Base-by-base conservation (phyloP, 2,329 filamentous ascomycete species). In the Byssoonygena ceratinophila region DNA sequence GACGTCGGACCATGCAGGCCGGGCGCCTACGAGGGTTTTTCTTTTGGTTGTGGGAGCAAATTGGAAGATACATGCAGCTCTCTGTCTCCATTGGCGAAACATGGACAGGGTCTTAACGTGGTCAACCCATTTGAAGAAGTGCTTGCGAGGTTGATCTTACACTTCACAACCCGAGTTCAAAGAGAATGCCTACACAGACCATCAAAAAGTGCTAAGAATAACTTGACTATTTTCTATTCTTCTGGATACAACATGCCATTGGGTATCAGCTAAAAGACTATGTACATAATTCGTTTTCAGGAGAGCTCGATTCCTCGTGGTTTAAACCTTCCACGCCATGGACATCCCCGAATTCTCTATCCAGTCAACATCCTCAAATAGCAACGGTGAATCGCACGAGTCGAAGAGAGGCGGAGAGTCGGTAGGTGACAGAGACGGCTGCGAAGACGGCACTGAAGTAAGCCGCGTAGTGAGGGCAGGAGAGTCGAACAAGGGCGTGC, bases 301-400 rank as follows among this genome's bases (percentile, higher is more conserved):
- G 37, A 40, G 9, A 16, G 18, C 37, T 39, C 37, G 2, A 2
- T 6, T 34, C 22, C 46, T 23, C 45, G 25, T 12, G 20, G 18
- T 20, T 31, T 47, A 37, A 16, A 48, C 46, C 4, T 27, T 48
- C 47, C 47, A 32, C 12, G 40, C 27, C 25, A 51, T 4, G 14
- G 40, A 47, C 40, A 55, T 14, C 16, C 50, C 53, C 37, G 55
- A 32, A 43, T 40, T 58, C 16, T 56, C 55, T 23, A 57, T 47
- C 56, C 56, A 58, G 36, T 58, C 55, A 25, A 53, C 46, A 22
- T 58, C 55, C 11, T 58, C 56, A 18, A 53, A 53, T 18, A 58
- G 12, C 36, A 58, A 48, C 32, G 56, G 56, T 18, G 56, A 56
- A 18, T 46, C 50, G 43, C 56, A 53, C 1, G 50, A 53, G 27